Percentiles rank a stretch among this genome's conserved stretches.
Conservation (phyloP, 306 rosid species). For the Quercus suber region DNA sequence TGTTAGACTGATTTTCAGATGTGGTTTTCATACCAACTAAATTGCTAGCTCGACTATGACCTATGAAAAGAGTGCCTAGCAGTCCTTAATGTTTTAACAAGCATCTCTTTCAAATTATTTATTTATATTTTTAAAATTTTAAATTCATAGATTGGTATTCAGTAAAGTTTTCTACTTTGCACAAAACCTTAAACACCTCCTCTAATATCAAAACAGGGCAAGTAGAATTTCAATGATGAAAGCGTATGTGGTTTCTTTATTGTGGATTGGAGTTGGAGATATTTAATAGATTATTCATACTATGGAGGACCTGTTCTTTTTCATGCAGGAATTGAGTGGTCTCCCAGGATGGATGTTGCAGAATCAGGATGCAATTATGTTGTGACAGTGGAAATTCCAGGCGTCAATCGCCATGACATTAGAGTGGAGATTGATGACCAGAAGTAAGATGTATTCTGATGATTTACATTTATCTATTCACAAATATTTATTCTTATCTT, state of each 20-base stretch:
- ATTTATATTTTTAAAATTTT: neutral
- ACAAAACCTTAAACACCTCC: neutral
- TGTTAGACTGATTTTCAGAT: neutral
- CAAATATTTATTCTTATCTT: neutral
- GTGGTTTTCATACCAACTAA: neutral
- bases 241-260: neutral
- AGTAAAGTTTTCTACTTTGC: neutral
- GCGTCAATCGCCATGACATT: conserved; percentile 57
- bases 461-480: neutral
- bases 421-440: conserved; percentile 83
- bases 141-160: neutral
- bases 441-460: conserved; percentile 47
- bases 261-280: neutral
- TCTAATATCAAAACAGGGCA: neutral
- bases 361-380: conserved; percentile 61
- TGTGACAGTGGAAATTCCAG: conserved; percentile 74
- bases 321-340: conserved; percentile 53
- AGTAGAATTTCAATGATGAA: neutral
- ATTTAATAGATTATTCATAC: neutral
- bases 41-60: neutral
- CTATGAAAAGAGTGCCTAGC: neutral
- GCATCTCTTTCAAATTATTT: neutral
- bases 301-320: neutral
- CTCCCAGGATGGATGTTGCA: conserved; percentile 80
- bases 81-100: neutral